Evolutionary conservation across 257 asterid genomes (phyloP), one percentile per base, ranked within the genome.

Genomic region (Solanum okadae): DNA sequence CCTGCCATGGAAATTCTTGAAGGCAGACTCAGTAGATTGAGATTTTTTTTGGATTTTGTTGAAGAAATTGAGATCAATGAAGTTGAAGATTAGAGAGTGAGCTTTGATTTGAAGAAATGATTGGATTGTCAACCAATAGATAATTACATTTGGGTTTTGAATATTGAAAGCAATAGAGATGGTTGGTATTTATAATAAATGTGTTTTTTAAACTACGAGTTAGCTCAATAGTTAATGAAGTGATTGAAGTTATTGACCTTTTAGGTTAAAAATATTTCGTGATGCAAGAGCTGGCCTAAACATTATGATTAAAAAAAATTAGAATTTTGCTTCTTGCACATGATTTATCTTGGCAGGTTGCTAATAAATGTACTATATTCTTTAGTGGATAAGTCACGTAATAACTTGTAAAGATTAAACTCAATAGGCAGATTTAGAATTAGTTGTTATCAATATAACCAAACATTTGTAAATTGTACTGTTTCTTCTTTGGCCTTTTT

Each of bases 1-100:
- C 34, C 63, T 34, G 93, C 92, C 97, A 94, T 94, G 73, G 68
- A 38, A n/a, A 27, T 29, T 52, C 8, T 83, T 34, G 23, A 79
- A 40, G 84, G 70, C 35, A 35, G 84, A 75, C 87, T 79, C 87
- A 56, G 84, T 14, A 27, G 25, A 72, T 63, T 10, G 40, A 73
- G 49, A 56, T 0, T 52, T 8, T 8, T 38, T 23, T 77, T 77
- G 61, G 84, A 38, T 38, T 77, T 75, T 77, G 8, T 25, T 27
- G 85, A 79, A 7, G 38, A 44, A 29, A 4, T 79, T 79, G 40
- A 9, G 40, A 29, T 46, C 29, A 25, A 1, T 46, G n/a, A 18
- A 81, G 18, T 29, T 49, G 10, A 49, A 18, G 68, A 46, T 81
- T 46, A 49, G 38, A 81, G 0, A 46, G 18, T 46, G 70, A 46